Base-by-base conservation (phyloP, 2,329 filamentous ascomycete genomes). In the Helicocarpus griseus region DNA sequence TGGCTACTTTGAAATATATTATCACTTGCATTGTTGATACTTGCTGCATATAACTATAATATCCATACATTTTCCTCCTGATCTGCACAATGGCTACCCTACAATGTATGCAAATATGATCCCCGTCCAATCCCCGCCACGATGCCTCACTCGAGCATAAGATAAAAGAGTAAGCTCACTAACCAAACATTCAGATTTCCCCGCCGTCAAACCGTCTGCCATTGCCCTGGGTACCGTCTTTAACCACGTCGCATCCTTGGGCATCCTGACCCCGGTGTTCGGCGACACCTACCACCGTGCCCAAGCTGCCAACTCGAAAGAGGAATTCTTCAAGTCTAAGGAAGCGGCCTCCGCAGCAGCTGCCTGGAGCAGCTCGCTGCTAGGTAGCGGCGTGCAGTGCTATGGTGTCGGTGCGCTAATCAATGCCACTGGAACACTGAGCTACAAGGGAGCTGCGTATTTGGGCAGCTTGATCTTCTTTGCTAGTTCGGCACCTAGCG, bases 381-480 rank as follows among this genome's bases (percentile, higher is more conserved):
- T 89, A 67, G 93, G 93, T 68, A 93, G 89, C 53, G 89, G 86
- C 54, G 73, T 96, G 55, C 89, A 95, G 77, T 82, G 85, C 56
- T 95, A 95, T 66, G 89, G 89, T 67, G 85, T 95, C 57, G 89
- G 85, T 61, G 89, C 89, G 56, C 77, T 95, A 60, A 86, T 91
- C 78, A 97, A 97, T 72, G 89, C 90, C 60, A 97, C 91, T 39
- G 90, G 89, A 59, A 96, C 91, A 50, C 78, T 97, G 58, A 89
- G 82, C 75, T 97, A 97, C 79, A 97, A 95, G 82, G 93, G 93
- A 62, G 89, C 93, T 57, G 89, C 91, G 52, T 97, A 96, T 76
- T 79, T 97, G 55, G 93, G 93, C 60, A 79, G 79, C 55, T 77
- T 97, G 69, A 86, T 97, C 77, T 97, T 97, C 79, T 79, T 89